These are phyloP conservation scores for Petunia secreta DNA, from an alignment of 257 asterid species.

Conservation along the genomic window DNA sequence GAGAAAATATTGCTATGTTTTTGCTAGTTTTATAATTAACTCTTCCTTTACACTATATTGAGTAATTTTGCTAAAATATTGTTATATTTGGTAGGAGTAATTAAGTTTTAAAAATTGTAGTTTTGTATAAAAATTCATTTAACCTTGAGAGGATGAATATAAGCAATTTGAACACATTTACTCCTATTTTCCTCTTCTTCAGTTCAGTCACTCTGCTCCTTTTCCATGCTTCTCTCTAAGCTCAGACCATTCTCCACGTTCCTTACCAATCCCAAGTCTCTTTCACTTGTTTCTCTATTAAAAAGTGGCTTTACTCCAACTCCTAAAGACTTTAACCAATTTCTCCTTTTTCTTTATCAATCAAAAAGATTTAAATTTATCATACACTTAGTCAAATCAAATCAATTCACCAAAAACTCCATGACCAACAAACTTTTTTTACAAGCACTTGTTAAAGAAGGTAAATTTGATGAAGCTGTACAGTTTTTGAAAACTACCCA, in stretches of 20 bases:
- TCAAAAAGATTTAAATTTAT: constrained; percentile 51
- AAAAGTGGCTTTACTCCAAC: constrained; percentile 69
- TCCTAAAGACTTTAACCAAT: constrained; percentile 54
- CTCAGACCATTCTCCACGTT: not conserved
- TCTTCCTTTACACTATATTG: too few relatives aligned
- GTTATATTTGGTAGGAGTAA: too few relatives aligned
- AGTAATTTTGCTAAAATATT: too few relatives aligned
- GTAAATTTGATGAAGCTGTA: constrained; percentile 56
- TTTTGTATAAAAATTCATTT: too few relatives aligned
- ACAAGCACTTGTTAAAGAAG: constrained; percentile 55
- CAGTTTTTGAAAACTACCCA: constrained; percentile 46
- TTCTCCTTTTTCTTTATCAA: constrained; percentile 54
- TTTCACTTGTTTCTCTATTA: constrained; percentile 49
- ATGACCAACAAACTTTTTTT: constrained; percentile 47
- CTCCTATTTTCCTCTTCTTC: too few relatives aligned
- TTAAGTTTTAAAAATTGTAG: too few relatives aligned
- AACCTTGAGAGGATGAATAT: too few relatives aligned
- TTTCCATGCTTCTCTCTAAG: too few relatives aligned
- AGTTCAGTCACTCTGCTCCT: too few relatives aligned
- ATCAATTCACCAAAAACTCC: constrained; percentile 44
- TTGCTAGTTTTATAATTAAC: too few relatives aligned
- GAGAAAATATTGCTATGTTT: too few relatives aligned
- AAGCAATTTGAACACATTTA: too few relatives aligned
- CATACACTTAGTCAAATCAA: constrained; percentile 47
- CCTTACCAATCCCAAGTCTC: constrained; percentile 31